Conservation (phyloP, 148 eudicot genomes). For the Diospyros kaki region DNA sequence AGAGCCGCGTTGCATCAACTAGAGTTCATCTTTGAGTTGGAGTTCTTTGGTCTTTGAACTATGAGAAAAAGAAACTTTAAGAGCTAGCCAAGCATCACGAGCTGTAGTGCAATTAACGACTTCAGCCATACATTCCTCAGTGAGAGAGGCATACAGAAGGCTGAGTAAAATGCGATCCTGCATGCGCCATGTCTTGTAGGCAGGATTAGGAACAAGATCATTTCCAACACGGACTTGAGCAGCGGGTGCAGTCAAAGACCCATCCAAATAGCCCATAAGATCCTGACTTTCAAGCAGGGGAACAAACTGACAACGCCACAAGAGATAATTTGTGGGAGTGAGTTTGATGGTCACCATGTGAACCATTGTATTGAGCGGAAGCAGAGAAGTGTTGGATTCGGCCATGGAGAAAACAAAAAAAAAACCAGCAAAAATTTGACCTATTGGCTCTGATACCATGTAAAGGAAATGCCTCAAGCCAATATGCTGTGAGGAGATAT, state of each 20-base stretch:
- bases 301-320: background rate
- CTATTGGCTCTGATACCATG: background rate
- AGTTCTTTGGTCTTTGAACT: background rate
- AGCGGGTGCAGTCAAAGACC: background rate
- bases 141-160: background rate
- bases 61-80: background rate
- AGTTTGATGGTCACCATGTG: conserved; percentile 1
- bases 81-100: background rate
- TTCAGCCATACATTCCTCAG: background rate
- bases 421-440: background rate
- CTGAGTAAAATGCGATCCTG: background rate
- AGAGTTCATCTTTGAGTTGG: background rate
- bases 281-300: background rate
- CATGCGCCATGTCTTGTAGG: background rate
- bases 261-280: background rate
- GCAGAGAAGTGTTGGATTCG: background rate
- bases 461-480: background rate
- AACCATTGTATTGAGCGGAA: background rate
- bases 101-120: background rate
- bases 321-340: background rate
- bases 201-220: background rate
- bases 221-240: background rate
- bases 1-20: background rate
- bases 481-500: too few species aligned
- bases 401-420: conserved; percentile 1